Conservation (phyloP, 257 asterid genomes). For the Solanum tarijense region DNA sequence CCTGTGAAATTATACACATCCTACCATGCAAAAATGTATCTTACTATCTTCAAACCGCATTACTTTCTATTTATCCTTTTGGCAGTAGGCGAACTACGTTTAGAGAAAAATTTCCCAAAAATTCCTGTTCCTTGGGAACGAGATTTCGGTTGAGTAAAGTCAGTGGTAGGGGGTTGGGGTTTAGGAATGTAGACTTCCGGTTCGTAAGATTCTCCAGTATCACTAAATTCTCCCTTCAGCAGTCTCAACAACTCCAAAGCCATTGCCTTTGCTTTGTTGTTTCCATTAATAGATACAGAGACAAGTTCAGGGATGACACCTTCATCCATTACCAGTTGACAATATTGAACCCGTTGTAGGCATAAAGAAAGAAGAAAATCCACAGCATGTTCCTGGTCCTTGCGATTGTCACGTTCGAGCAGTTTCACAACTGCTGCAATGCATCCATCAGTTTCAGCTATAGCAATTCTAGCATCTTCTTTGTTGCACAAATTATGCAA, state of each 20-base stretch:
- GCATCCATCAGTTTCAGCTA: constrained; percentile 63
- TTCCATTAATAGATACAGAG: constrained; percentile 47
- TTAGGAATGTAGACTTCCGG: constrained; percentile 2
- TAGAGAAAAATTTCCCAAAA: constrained; percentile 38
- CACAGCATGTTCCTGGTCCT: constrained; percentile 66
- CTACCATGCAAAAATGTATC: neutral
- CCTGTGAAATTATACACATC: neutral
- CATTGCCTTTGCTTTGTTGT: constrained; percentile 39
- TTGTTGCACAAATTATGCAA: constrained; percentile 35
- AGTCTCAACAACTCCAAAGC: constrained; percentile 61
- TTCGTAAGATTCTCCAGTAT: constrained; percentile 14
- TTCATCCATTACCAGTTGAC: constrained; percentile 57
- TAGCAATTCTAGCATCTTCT: constrained; percentile 25
- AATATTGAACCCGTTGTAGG: constrained; percentile 31
- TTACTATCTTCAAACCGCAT: neutral
- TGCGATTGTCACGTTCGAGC: constrained; percentile 44
- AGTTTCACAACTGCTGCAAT: constrained; percentile 39
- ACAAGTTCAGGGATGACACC: constrained; percentile 59
- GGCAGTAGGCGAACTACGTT: constrained; percentile 1
- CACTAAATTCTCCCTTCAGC: constrained; percentile 30
- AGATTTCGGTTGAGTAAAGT: constrained; percentile 14
- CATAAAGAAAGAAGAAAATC: constrained; percentile 60
- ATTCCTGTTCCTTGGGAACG: constrained; percentile 20
- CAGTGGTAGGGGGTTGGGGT: constrained; percentile 1
- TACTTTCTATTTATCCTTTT: constrained; percentile 20